Evolutionary conservation across 2,329 filamentous ascomycete species (phyloP).

Genomic region (Arthrobotrys iridis): DNA sequence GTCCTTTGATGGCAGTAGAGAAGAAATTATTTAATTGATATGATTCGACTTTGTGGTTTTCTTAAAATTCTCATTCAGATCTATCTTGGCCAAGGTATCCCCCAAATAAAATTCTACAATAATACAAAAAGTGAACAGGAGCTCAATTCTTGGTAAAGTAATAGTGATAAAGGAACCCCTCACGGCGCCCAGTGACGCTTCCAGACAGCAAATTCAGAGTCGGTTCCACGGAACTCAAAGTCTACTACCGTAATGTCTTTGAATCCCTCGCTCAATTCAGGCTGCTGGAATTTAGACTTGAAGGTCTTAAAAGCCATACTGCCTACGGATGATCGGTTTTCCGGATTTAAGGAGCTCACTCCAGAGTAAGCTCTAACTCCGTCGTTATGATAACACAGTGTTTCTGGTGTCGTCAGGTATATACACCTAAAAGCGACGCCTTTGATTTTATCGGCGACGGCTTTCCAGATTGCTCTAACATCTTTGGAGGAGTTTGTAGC

Average conservation of each 20-base stretch:
- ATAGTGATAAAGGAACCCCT: background rate
- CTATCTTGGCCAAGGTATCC: no score
- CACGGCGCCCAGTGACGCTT: slow-evolving; percentile 41
- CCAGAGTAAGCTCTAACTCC: slow-evolving; percentile 68
- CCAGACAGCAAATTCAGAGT: slow-evolving; percentile 43
- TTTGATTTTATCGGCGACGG: slow-evolving; percentile 73
- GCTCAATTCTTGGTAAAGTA: background rate
- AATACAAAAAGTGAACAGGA: no score
- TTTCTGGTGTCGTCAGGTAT: slow-evolving; percentile 78
- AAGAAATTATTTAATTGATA: no score
- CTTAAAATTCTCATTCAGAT: no score
- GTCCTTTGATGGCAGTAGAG: no score
- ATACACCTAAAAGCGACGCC: slow-evolving; percentile 83
- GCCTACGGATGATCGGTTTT: slow-evolving; percentile 77
- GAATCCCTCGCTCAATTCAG: slow-evolving; percentile 80
- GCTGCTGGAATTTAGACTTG: slow-evolving; percentile 76
- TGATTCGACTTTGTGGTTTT: no score
- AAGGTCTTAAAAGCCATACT: slow-evolving; percentile 83
- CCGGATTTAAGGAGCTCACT: slow-evolving; percentile 72
- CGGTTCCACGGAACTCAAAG: slow-evolving; percentile 69
- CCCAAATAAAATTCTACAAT: no score
- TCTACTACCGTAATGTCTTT: slow-evolving; percentile 78
- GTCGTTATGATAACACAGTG: slow-evolving; percentile 85
- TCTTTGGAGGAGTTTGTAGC: slow-evolving; percentile 92
- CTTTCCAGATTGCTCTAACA: slow-evolving; percentile 80